Evolutionary conservation across 495 filamentous ascomycete species (phyloP).

Genomic region (Aspergillus asperescens): DNA sequence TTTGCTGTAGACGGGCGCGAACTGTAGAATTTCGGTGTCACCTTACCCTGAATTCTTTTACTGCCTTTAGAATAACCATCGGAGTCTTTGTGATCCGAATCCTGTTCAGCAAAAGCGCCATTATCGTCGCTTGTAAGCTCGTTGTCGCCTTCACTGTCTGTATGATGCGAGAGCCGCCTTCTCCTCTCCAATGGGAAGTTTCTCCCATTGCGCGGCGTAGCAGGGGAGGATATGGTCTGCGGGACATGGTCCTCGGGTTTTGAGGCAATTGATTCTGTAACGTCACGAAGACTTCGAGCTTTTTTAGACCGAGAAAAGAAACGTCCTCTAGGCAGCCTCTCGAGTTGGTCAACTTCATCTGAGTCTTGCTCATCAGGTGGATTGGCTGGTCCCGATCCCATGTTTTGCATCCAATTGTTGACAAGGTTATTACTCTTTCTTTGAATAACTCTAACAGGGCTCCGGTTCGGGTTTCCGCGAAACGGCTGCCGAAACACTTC

Average conservation of each 20-base stretch:
- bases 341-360: slow-evolving; percentile 53
- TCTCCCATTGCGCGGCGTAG: slow-evolving; percentile 24
- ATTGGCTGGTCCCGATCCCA: slow-evolving; percentile 57
- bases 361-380: slow-evolving; percentile 59
- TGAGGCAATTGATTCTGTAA: slow-evolving; percentile 50
- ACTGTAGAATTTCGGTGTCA: slow-evolving; percentile 40
- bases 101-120: slow-evolving; percentile 42
- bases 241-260: slow-evolving; percentile 51
- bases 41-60: slow-evolving; percentile 22
- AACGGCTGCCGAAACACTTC: slow-evolving; percentile 76
- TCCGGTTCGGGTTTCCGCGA: slow-evolving; percentile 35
- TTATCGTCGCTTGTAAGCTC: slow-evolving; percentile 79
- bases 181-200: slow-evolving; percentile 18
- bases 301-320: slow-evolving; percentile 30
- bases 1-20: slow-evolving; percentile 43
- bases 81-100: slow-evolving; percentile 32
- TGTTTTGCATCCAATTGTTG: slow-evolving; percentile 77
- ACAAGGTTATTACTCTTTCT: slow-evolving; percentile 68
- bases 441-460: slow-evolving; percentile 49
- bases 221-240: slow-evolving; percentile 29
- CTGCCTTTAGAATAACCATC: slow-evolving; percentile 8
- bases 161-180: slow-evolving; percentile 49
- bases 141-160: slow-evolving; percentile 82
- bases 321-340: slow-evolving; percentile 35
- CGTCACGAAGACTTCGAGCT: slow-evolving; percentile 38